These are phyloP conservation scores for Irpex sp. DNA, from an alignment of 1,284 basidiomycete species.

Conservation along the genomic window DNA sequence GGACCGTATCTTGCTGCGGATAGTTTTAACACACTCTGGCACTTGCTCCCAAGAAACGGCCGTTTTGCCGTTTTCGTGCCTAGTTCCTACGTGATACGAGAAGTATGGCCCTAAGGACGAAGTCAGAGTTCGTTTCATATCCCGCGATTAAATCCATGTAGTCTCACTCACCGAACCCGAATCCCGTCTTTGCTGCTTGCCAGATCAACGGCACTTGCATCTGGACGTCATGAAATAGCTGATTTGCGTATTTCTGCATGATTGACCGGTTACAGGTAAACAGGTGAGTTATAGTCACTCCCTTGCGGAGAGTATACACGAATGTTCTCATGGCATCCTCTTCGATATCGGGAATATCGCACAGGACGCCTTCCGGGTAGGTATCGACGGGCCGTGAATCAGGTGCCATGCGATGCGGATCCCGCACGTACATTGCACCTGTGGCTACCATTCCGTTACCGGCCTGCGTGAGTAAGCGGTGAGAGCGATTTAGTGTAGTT, in stretches of 20 bases:
- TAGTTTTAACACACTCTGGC: conserved; percentile 23
- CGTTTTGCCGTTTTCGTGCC: conserved; percentile 9
- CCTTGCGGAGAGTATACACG: conserved; percentile 23
- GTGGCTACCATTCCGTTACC: conserved; percentile 21
- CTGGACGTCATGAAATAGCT: conserved; percentile 31
- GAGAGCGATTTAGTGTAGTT: background rate
- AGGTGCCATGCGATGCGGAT: conserved; percentile 22
- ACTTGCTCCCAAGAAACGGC: conserved; percentile 21
- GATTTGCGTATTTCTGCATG: conserved; percentile 29
- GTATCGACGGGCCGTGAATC: conserved; percentile 26
- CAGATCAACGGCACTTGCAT: conserved; percentile 26
- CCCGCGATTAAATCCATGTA: background rate
- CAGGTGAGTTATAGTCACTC: conserved; percentile 29
- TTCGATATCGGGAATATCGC: conserved; percentile 15
- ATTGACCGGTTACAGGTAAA: conserved; percentile 35
- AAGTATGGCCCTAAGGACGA: conserved; percentile 26
- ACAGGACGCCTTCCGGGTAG: conserved; percentile 20
- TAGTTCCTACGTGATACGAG: conserved; percentile 18
- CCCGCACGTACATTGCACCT: conserved; percentile 27
- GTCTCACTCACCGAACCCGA: conserved; percentile 21
- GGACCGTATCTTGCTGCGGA: conserved; percentile 17
- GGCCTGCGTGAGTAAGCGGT: conserved; percentile 16
- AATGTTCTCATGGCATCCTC: conserved; percentile 30
- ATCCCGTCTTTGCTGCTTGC: conserved; percentile 15
- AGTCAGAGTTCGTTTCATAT: background rate